Base-by-base conservation (phyloP, 257 asterid genomes). In the Mentha longifolia region DNA sequence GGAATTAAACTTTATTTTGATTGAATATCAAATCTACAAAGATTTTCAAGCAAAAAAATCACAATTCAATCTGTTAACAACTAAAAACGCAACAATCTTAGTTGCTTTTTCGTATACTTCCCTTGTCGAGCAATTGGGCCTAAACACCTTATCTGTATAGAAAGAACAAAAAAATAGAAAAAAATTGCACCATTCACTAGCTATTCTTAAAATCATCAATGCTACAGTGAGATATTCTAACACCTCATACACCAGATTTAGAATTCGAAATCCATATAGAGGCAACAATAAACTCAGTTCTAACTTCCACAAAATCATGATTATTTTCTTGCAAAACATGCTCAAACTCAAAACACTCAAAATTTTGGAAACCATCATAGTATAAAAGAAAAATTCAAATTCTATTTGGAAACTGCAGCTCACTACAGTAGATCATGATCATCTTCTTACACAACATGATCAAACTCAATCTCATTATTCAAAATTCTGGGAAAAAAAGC, bases 101-200 rank as follows among this genome's bases (percentile, higher is more conserved):
- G 99, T 96, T 72, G 95, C 96, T 83, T 83, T 81, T 72, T 92
- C 97, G 65, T 94, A 92, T 54, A 94, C 98, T 74, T 89, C 88
- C 79, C 93, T 87, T 12, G 99, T 89, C 17, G 95, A 71, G 81
- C 92, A 85, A 70, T 83, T 84, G 28, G 79, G 78, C 76, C 96
- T 77, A 78, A 92, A 94, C 61, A 92, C 96, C 72, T 91, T 88
- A 82, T 94, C 99, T 92, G 31, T 28, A 76, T 61, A 39, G 16
- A 76, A 4, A 28, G 14, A 42, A 42, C 25, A 22, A 22, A 22
- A 22, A 22, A 22, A 2, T 22, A 22, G 2, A 22, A 68, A 31
- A 22, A 61, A 0, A 2, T 65, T 65, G 13, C 46, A 13, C 33
- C 54, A 72, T 25, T 14, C 56, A 76, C 63, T 62, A 61, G 20